Evolutionary conservation across 73 alveolate species (phyloP), one percentile per base, ranked within the genome.

Genomic region (Diophrys appendiculata): DNA sequence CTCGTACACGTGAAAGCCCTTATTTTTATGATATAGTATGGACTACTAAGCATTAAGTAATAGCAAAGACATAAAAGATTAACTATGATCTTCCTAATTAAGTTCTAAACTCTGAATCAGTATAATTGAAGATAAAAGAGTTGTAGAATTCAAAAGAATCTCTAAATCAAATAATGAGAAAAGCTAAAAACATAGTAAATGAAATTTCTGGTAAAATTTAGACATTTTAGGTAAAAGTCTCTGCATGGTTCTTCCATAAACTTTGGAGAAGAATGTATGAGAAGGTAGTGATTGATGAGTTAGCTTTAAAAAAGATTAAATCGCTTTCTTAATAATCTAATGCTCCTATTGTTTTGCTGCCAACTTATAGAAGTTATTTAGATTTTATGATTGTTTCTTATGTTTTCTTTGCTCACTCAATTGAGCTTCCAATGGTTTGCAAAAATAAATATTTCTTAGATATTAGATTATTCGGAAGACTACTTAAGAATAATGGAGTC

Each of bases 361-460:
- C 99, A 1, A 90, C 99, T 1, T 95, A 93, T 70, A 81, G 97
- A 72, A 83, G 96, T 8, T 95, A 95, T 73, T 69, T 95, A 34
- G 99, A 95, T 77, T 93, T 95, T 76, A 69, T 95, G 27, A 65
- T 95, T 25, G 77, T 95, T 25, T 64, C 91, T 32, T 93, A 92
- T 71, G 78, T 93, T 28, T 87, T 90, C 69, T 93, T 87, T 68
- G 77, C 90, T 23, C 94, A 93, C 65, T 88, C 84, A 32, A 80
- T 92, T 1, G 86, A 95, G 54, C 79, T 92, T 11, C 98, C 99
- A 0, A 90, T 85, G 60, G 87, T 95, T 43, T 94, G 92, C 32
- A 96, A 96, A n/a, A 91, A 89, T 52, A 95, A 93, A 27, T 96
- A 95, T 32, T 95, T 92, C 73, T 56, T 90, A 35, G 80, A 90